Base-by-base conservation (phyloP, 1,284 basidiomycete species). In the Puccinia triticina region DNA sequence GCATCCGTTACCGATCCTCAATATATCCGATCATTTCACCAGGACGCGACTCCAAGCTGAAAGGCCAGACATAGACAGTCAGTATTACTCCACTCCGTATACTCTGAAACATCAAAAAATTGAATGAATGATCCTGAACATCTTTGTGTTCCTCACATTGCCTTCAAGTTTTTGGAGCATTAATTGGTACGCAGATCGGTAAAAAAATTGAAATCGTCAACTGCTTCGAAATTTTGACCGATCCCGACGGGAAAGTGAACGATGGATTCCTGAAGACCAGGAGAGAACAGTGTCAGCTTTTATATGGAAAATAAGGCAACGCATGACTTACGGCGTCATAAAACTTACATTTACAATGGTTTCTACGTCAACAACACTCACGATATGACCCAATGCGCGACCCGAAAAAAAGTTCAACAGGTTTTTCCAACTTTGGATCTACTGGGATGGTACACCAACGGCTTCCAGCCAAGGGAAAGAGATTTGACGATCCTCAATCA, bases 351-450 rank as follows among this genome's bases (percentile, higher is more conserved):
- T 23, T 16, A 4, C 7, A 37, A 18, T 5, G 32, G 26, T 37
- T 23, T 43, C 32, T 34, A 23, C 32, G 8, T 37, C 32, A 23
- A 23, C 8, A 43, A 59, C 21, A 59, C 8, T 18, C 5, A 59
- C 55, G 23, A n/a, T 7, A 59, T 29, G 55, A 18, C 48, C 5
- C 5, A 50, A 66, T 34, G 21, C 37, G 4, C 77, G 34, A n/a
- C 32, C 66, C 16, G 43, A 32, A 69, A 16, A 37, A 46, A 86
- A 98, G 96, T 96, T 90, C 96, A 96, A 87, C 95, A 98, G 88
- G 95, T 98, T 21, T 99, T 99, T 87, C 97, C 96, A 3, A 94
- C 95, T 0, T 90, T 98, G 69, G 95, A 97, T 85, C 92, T 99
- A 85, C 93, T 99, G 66, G 96, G 96, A 21, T 99, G 96, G 96